Base-by-base conservation (phyloP, 495 filamentous ascomycete genomes). In the Tirmania nivea region DNA sequence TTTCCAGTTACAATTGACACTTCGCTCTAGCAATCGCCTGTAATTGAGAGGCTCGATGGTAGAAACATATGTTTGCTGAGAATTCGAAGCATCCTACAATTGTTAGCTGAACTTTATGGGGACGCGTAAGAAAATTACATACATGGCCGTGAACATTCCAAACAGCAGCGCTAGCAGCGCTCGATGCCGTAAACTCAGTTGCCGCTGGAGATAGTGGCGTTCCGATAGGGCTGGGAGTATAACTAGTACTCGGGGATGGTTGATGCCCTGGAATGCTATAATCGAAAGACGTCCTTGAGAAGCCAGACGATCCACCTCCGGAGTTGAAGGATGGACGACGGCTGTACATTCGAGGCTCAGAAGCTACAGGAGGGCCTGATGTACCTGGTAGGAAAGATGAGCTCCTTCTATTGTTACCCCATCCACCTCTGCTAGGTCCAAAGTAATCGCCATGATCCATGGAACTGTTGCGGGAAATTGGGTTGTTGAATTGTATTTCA, bases 1-100 rank as follows among this genome's bases (percentile, higher is more conserved):
- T 68, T 88, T 94, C 90, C 92, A 97, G 69, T 96, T 90, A 72
- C 88, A 95, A 54, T 81, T 93, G 60, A 94, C 84, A 60, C 86
- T 94, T 59, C 90, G 89, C 64, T 97, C 90, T 36, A 96, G 79
- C 9, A 97, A 76, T 50, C 86, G 86, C 51, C 92, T 84, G 57
- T 97, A 97, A 65, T 97, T 97, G 48, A 95, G 73, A n/a, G 90
- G 92, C 65, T 96, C 92, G 19, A 80, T 79, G 0, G 89, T 80
- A 9, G 86, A 79, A 20, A 96, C 65, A 61, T 90, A 95, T 0
- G 84, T 88, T 59, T 81, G 80, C 47, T 77, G 77, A 48, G 78
- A 73, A 4, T 71, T 76, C 57, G 25, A 68, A 42, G 31, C 68
- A 57, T 45, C 39, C 73, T 77, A 31, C 35, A 6, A 48, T 20